Conservation (phyloP, 495 filamentous ascomycete genomes). For the Thermothielavioides terrestris region DNA sequence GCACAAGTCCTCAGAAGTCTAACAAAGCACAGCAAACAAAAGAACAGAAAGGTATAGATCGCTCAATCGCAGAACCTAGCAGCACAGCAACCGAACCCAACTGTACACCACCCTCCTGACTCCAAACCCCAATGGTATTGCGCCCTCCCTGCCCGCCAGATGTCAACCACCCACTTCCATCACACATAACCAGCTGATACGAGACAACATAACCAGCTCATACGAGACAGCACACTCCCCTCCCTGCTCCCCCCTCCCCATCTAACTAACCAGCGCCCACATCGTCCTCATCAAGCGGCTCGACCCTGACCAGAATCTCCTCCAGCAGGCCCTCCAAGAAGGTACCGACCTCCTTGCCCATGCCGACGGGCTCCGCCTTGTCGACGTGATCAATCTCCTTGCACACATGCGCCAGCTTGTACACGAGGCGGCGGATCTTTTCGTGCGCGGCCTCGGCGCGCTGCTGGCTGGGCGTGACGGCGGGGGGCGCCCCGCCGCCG, state of each 20-base stretch:
- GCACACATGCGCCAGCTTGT: conserved; percentile 67
- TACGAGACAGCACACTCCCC: neutral
- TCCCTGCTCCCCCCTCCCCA: neutral
- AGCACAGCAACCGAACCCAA: no score
- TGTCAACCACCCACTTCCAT: no score
- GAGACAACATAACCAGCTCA: neutral
- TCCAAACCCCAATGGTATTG: no score
- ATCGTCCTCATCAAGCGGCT: conserved; percentile 67
- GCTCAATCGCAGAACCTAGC: no score
- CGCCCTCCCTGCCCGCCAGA: no score
- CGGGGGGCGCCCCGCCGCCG: conserved; percentile 19
- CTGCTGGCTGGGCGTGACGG: conserved; percentile 45
- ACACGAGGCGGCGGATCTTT: conserved; percentile 66
- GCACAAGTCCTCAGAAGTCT: no score
- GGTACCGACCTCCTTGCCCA: conserved; percentile 78
- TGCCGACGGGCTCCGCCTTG: conserved; percentile 70
- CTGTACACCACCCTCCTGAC: no score
- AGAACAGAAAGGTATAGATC: no score
- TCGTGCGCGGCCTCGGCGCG: conserved; percentile 70
- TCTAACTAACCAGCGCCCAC: neutral
- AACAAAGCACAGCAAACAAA: no score
- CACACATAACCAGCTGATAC: no score
- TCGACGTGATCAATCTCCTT: conserved; percentile 83
- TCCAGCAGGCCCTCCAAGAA: conserved; percentile 90
- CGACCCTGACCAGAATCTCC: conserved; percentile 87